Evolutionary conservation across 2,329 filamentous ascomycete species (phyloP), one percentile per base, ranked within the genome.

Genomic region (Cercospora sesami): DNA sequence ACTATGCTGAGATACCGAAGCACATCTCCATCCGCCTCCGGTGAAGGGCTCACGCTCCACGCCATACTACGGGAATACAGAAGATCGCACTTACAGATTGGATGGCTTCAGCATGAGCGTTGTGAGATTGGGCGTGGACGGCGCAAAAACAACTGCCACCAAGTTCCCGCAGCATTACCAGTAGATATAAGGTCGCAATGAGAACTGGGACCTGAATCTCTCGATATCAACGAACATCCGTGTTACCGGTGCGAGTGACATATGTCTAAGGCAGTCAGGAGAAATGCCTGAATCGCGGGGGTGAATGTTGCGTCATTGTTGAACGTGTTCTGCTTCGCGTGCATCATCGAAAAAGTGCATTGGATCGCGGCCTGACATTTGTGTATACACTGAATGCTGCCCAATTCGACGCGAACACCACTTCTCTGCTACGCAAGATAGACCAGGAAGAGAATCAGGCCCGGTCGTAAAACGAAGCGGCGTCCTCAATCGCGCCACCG

Each of bases 241-340:
- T n/a, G n/a, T n/a, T n/a, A n/a, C n/a, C n/a, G n/a, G n/a, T n/a
- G n/a, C n/a, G n/a, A n/a, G n/a, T n/a, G n/a, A n/a, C n/a, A n/a
- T n/a, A n/a, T n/a, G n/a, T n/a, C n/a, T n/a, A n/a, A n/a, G 30
- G 53, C 48, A 6, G 5, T 28, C n/a, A 36, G 48, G 59, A 51
- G 23, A 3, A 16, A 6, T 60, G 65, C 65, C 39, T 67, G 42
- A 67, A 60, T 60, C 55, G 61, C 60, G 65, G 65, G 65, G 28
- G 18, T 36, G 26, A 23, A 57, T 14, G 23, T 33, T 63, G 63
- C 66, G 63, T 68, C 66, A 65, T 68, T 58, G 58, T 55, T 60
- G 58, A 60, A 58, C 28, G 28, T 60, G 55, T 45, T 26, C 18
- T 23, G 21, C 18, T 51, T 23, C 45, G 45, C 45, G 45, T 23